These are phyloP conservation scores for Sergeia podlipaevii DNA, from an alignment of 208 protist genomes.

Conservation along the genomic window DNA sequence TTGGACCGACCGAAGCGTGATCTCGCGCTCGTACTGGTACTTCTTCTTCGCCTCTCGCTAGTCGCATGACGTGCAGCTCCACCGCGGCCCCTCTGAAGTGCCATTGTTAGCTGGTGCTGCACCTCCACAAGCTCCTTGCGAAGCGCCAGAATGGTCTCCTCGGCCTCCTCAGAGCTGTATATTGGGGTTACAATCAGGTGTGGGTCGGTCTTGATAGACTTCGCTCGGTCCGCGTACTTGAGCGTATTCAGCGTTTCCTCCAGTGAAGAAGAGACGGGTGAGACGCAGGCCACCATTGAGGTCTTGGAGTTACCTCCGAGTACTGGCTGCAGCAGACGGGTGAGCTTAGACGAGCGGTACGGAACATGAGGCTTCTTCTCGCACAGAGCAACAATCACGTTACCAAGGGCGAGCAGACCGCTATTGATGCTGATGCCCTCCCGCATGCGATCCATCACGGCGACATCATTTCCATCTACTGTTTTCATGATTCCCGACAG, in stretches of 20 bases:
- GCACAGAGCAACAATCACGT: constrained; percentile 92
- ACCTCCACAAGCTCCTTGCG: constrained; percentile 55
- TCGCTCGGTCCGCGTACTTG: constrained; percentile 95
- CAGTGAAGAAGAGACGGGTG: constrained; percentile 79
- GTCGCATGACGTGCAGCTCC: background rate
- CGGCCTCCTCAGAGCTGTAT: constrained; percentile 30
- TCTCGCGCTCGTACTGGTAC: background rate
- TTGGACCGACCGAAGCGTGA: background rate
- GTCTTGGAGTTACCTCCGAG: constrained; percentile 90
- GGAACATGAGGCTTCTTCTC: constrained; percentile 86
- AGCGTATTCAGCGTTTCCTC: constrained; percentile 96
- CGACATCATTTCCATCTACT: constrained; percentile 17
- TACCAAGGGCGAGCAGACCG: constrained; percentile 91
- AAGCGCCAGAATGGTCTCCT: constrained; percentile 56
- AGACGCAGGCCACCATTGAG: constrained; percentile 94
- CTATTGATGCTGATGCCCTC: constrained; percentile 94
- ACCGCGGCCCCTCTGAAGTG: background rate
- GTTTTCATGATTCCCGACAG: constrained; percentile 1
- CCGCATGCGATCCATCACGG: constrained; percentile 80
- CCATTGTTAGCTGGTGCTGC: constrained; percentile 28
- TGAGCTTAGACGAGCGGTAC: constrained; percentile 95
- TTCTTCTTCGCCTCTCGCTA: background rate
- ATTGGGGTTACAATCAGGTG: constrained; percentile 33
- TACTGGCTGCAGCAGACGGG: constrained; percentile 92
- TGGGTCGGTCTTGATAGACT: constrained; percentile 90